These are phyloP conservation scores for Eucalyptus cloeziana DNA, from an alignment of 345 rosid genomes.

Conservation along the genomic window DNA sequence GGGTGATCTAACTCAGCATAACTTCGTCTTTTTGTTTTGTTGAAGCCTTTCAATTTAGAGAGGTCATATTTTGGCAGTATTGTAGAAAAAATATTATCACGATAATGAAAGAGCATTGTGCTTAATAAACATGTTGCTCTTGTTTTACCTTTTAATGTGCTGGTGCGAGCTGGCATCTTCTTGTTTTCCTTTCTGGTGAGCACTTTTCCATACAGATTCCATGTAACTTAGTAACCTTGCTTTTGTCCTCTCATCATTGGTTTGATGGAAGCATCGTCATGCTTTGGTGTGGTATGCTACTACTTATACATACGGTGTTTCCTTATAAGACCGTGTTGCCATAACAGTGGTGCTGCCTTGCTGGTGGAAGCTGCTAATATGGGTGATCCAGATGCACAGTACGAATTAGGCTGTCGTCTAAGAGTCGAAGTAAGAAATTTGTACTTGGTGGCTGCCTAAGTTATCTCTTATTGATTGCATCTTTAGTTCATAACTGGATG, in stretches of 20 bases:
- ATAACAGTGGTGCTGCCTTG: constrained; percentile 78
- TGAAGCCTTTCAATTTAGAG: background rate
- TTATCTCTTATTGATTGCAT: background rate
- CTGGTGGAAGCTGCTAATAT: constrained; percentile 88
- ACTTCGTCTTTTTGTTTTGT: background rate
- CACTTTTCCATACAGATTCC: background rate
- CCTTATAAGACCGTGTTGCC: background rate
- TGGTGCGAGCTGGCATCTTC: background rate
- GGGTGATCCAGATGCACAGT: constrained; percentile 92
- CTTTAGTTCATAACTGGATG: background rate
- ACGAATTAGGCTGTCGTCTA: constrained; percentile 70
- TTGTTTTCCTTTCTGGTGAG: background rate
- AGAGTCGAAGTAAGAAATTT: constrained; percentile 61
- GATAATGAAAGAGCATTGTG: background rate
- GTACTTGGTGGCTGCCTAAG: background rate
- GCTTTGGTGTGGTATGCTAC: background rate
- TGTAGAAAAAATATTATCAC: background rate
- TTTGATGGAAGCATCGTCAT: background rate
- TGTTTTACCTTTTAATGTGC: background rate
- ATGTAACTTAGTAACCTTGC: background rate
- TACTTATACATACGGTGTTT: background rate
- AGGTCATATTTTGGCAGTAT: background rate
- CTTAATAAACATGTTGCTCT: background rate
- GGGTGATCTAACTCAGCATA: background rate
- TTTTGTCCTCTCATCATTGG: background rate